Percentiles rank a stretch among this genome's conserved stretches.
Evolutionary conservation across 2,329 filamentous ascomycete genomes (phyloP).

Genomic region (Cladosporium sp.): DNA sequence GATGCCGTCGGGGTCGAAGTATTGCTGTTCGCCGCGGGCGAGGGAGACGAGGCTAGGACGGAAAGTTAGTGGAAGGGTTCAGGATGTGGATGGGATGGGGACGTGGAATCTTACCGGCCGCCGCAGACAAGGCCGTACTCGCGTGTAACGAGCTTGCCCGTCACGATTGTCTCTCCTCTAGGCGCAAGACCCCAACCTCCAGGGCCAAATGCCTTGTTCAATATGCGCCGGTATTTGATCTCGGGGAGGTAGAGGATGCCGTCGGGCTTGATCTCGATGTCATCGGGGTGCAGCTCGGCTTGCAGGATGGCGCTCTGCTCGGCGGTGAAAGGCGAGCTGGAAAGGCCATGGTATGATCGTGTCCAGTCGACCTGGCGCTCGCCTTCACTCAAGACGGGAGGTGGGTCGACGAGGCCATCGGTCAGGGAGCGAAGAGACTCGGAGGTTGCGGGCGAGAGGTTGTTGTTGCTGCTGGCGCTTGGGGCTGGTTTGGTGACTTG

Average conservation of each 20-base stretch:
- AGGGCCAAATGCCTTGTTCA: constrained; percentile 89
- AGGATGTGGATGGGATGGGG: not conserved
- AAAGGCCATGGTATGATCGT: constrained; percentile 76
- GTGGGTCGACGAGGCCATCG: constrained; percentile 49
- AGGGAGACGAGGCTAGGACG: constrained; percentile 74
- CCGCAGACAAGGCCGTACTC: constrained; percentile 90
- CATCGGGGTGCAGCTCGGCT: constrained; percentile 61
- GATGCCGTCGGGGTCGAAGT: constrained; percentile 84
- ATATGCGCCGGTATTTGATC: constrained; percentile 91
- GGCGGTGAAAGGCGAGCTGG: constrained; percentile 63
- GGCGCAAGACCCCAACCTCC: constrained; percentile 95
- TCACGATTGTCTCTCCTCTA: constrained; percentile 77
- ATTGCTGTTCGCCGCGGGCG: constrained; percentile 89
- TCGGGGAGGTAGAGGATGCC: constrained; percentile 94
- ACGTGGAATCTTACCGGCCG: constrained; percentile 63
- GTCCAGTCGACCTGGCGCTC: constrained; percentile 70
- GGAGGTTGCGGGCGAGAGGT: constrained; percentile 20
- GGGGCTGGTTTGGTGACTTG: not conserved
- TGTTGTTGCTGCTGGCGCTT: constrained; percentile 13
- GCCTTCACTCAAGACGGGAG: constrained; percentile 44
- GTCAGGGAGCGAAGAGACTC: constrained; percentile 40
- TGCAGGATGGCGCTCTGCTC: constrained; percentile 67
- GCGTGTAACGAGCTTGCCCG: constrained; percentile 74
- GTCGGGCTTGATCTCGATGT: constrained; percentile 97
- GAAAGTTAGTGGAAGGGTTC: not conserved